Percentiles rank a stretch among this genome's conserved stretches.
phyloP scores from a whole-genome alignment of 768 basidiomycete species.

The Lactarius tabidus region DNA sequence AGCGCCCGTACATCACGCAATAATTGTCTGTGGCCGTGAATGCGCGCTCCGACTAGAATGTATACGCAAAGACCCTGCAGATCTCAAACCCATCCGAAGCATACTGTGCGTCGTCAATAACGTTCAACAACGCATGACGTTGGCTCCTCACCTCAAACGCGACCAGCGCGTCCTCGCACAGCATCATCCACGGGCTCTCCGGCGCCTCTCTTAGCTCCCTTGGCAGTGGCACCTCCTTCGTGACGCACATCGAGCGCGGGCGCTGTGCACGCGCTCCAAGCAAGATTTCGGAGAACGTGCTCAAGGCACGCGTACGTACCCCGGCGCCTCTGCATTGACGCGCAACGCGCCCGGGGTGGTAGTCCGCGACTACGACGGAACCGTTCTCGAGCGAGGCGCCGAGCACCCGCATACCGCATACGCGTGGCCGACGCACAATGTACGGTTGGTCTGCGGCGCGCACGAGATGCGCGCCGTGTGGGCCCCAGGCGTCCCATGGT shows the following conservation, averaged over 20 bases:
- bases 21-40: no score
- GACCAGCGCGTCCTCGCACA: slow-evolving; percentile 20
- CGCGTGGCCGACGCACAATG: slow-evolving; percentile 10
- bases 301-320: background rate
- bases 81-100: slow-evolving; percentile 17
- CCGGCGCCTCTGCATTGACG: background rate
- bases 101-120: slow-evolving; percentile 5
- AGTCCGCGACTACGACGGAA: slow-evolving; percentile 8
- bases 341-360: slow-evolving; percentile 13
- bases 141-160: slow-evolving; percentile 16
- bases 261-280: background rate
- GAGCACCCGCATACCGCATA: slow-evolving; percentile 17
- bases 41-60: background rate
- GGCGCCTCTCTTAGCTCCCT: slow-evolving; percentile 1
- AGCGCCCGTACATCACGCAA: background rate
- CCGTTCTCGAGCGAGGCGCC: background rate
- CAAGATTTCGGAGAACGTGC: background rate
- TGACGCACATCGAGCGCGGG: background rate
- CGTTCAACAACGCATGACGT: background rate
- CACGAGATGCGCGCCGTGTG: slow-evolving; percentile 12
- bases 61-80: slow-evolving; percentile 16
- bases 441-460: slow-evolving; percentile 3
- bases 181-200: slow-evolving; percentile 17
- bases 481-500: slow-evolving; percentile 17
- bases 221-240: slow-evolving; percentile 16